Evolutionary conservation across 495 filamentous ascomycete species (phyloP).

Genomic region (Penicillium cinerascens): DNA sequence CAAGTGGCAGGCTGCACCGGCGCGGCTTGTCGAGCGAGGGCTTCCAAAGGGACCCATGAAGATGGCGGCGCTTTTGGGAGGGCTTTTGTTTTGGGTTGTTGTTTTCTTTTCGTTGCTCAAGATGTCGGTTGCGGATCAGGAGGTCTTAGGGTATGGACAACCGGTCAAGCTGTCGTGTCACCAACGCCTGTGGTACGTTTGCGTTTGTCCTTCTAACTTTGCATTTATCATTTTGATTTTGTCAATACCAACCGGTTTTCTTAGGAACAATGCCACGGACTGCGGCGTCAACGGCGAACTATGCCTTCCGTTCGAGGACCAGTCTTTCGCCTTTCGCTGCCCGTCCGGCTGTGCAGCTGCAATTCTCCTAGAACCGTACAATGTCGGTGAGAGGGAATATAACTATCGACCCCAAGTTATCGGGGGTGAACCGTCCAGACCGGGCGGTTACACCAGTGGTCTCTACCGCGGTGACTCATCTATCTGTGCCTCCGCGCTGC

Average conservation of each 20-base stretch:
- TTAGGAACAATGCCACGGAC: conserved; percentile 46
- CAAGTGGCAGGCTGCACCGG: conserved; percentile 57
- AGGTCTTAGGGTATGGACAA: conserved; percentile 58
- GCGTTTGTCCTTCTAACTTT: background rate
- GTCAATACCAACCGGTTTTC: too few relatives aligned
- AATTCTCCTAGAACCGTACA: conserved; percentile 64
- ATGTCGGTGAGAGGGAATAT: conserved; percentile 64
- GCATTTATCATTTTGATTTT: background rate
- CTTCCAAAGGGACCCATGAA: conserved; percentile 52
- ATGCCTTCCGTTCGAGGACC: conserved; percentile 68
- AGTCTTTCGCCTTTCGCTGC: conserved; percentile 68
- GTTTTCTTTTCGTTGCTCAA: conserved; percentile 63
- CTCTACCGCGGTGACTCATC: conserved; percentile 78
- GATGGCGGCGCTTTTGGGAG: conserved; percentile 48
- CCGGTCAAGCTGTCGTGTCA: conserved; percentile 53
- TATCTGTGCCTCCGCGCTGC: conserved; percentile 70
- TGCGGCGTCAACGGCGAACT: conserved; percentile 70
- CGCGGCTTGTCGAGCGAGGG: conserved; percentile 53
- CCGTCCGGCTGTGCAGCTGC: conserved; percentile 62
- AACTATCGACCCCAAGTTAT: conserved; percentile 65
- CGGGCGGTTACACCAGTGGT: conserved; percentile 31
- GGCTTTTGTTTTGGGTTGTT: conserved; percentile 60
- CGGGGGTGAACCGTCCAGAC: conserved; percentile 55
- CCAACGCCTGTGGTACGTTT: conserved; percentile 48
- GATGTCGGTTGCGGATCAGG: conserved; percentile 50